These are phyloP conservation scores for Perilla frutescens DNA, from an alignment of 257 asterid genomes.

Conservation along the genomic window DNA sequence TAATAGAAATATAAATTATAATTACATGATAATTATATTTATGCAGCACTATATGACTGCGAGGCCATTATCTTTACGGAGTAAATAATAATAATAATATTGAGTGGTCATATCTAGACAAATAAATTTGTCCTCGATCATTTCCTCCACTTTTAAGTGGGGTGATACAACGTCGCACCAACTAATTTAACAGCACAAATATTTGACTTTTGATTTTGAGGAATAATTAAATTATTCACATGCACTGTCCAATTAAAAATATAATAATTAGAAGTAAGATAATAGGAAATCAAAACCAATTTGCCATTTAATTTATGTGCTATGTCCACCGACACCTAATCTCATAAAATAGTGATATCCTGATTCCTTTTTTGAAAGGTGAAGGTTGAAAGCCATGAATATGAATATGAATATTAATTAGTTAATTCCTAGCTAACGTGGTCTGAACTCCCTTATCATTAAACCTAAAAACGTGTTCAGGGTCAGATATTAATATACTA, in stretches of 20 bases:
- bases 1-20: too few species aligned
- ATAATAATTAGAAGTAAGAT: too few species aligned
- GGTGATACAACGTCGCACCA: slow-evolving; percentile 8
- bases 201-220: slow-evolving; percentile 11
- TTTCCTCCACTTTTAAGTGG: background rate
- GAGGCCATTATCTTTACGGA: too few species aligned
- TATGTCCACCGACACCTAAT: slow-evolving; percentile 15
- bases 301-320: background rate
- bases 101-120: too few species aligned
- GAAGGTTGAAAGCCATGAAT: too few species aligned
- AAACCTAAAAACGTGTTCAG: background rate
- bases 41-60: too few species aligned
- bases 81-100: too few species aligned
- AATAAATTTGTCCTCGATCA: too few species aligned
- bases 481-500: background rate
- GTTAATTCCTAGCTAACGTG: too few species aligned
- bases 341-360: background rate
- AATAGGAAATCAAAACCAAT: background rate
- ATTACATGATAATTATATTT: too few species aligned
- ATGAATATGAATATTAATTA: too few species aligned
- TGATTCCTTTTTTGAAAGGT: background rate
- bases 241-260: background rate
- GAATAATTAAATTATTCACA: slow-evolving; percentile 25
- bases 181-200: background rate
- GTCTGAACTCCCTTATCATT: too few species aligned